phyloP scores from a whole-genome alignment of 768 basidiomycete species.

The Lentinula lateritia region DNA sequence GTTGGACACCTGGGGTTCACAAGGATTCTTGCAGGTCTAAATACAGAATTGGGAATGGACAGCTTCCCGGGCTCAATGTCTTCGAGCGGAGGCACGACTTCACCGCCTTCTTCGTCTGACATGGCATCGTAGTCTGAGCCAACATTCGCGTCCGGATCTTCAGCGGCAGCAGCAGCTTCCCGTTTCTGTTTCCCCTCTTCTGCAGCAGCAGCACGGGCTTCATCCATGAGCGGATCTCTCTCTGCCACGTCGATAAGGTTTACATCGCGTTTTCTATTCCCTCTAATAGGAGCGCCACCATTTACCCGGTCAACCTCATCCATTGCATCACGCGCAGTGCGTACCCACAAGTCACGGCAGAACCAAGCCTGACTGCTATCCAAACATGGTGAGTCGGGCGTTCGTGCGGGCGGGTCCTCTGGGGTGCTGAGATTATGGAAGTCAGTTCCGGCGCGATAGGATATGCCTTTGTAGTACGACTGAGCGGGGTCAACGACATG shows the following conservation, averaged over 20 bases:
- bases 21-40: conserved; percentile 84
- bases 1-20: conserved; percentile 97
- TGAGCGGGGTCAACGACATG: conserved; percentile 95
- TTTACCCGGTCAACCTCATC: conserved; percentile 46
- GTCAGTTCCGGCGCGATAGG: conserved; percentile 77
- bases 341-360: conserved; percentile 95
- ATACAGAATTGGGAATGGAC: conserved; percentile 82
- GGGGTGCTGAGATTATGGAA: conserved; percentile 73
- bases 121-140: conserved; percentile 89
- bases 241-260: conserved; percentile 29
- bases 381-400: conserved; percentile 81
- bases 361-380: conserved; percentile 99
- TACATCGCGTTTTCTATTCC: conserved; percentile 9
- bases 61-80: conserved; percentile 29
- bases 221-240: conserved; percentile 26
- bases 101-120: conserved; percentile 55
- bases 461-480: conserved; percentile 89
- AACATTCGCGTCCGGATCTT: conserved; percentile 73
- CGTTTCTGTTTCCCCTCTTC: conserved; percentile 18
- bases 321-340: conserved; percentile 73
- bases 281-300: conserved; percentile 22
- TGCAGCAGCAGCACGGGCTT: conserved; percentile 24
- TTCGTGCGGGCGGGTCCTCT: conserved; percentile 51
- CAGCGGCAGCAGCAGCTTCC: conserved; percentile 17
- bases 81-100: conserved; percentile 29